Evolutionary conservation across 2,329 filamentous ascomycete species (phyloP), one percentile per base, ranked within the genome.

Genomic region (Cryoendolithus antarcticus): DNA sequence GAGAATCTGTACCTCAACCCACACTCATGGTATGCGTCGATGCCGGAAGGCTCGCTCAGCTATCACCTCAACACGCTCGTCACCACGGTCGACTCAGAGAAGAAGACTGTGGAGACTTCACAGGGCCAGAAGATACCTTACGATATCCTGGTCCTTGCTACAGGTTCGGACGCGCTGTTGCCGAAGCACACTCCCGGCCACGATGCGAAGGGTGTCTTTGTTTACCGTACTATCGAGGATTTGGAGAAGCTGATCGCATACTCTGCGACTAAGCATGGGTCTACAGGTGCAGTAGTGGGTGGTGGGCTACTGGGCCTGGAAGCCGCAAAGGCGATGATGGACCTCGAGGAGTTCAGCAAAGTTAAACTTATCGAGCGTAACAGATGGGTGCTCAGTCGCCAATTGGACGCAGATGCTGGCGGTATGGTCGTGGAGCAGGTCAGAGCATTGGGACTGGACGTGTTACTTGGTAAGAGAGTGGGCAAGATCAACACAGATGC

Each of bases 1-100:
- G 84, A 93, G 61, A 83, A 86, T 48, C 61, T 94, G n/a, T 93
- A 93, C 56, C 68, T 94, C 27, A 93, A 93, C 51, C 81, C 85
- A 0, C 68, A 74, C 50, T 79, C 85, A 70, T 93, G 86, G 80
- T 88, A 88, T 52, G 66, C 72, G 15, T 71, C 72, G 21, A 72
- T 80, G 53, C 70, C 75, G 12, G 71, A 80, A 48, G 77, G 77
- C 15, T 75, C 80, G 3, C 66, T 93, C 27, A 77, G 71, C 48
- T 86, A 82, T 56, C 81, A 86, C 45, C 62, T 89, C 54, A 86
- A 85, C 60, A 84, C 81, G 4, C 65, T 71, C 36, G 82, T 86
- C 30, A 80, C 74, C n/a, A 68, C 71, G 30, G 80, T 88, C 53
- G 62, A 79, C 45, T 65, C 79, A 0, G 55, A 68, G 1, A 62